Conservation (phyloP, 345 rosid species). For the Hevea brasiliensis region DNA sequence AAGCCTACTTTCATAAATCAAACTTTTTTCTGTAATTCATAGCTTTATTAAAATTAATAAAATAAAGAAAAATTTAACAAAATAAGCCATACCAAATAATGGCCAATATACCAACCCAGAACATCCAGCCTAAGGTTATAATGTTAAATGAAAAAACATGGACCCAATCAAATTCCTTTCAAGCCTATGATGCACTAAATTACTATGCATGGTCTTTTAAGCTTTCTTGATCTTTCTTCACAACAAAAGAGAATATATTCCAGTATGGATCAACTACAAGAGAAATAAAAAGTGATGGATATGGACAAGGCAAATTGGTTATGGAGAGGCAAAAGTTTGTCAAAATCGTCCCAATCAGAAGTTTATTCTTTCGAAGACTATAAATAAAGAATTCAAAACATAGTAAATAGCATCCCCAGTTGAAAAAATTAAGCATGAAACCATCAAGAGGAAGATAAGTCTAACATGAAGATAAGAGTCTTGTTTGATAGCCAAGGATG, state of each 20-base stretch:
- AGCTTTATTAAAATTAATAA: too few relatives aligned
- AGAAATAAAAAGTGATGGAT: not conserved
- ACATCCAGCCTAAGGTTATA: too few relatives aligned
- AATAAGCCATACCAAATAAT: too few relatives aligned
- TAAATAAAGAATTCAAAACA: slow-evolving; percentile 5
- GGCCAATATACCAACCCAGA: too few relatives aligned
- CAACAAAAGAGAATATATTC: slow-evolving; percentile 17
- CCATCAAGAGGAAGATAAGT: slow-evolving; percentile 10
- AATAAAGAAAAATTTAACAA: too few relatives aligned
- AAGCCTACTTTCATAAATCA: too few relatives aligned
- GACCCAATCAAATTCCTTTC: too few relatives aligned
- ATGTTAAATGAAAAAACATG: too few relatives aligned
- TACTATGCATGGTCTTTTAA: too few relatives aligned
- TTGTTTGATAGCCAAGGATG: slow-evolving; percentile 27
- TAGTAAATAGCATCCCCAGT: not conserved
- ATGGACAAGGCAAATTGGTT: not conserved
- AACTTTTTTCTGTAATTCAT: too few relatives aligned
- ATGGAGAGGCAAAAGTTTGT: not conserved
- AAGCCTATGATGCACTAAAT: not conserved
- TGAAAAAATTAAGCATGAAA: not conserved
- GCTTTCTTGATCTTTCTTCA: not conserved
- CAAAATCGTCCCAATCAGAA: not conserved
- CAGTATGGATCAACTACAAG: not conserved
- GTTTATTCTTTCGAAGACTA: not conserved
- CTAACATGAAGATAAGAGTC: slow-evolving; percentile 21